Percentiles rank a stretch among this genome's conserved stretches.
These are phyloP conservation scores for Torulaspora indica DNA, from an alignment of 805 yeast species.

Conservation along the genomic window DNA sequence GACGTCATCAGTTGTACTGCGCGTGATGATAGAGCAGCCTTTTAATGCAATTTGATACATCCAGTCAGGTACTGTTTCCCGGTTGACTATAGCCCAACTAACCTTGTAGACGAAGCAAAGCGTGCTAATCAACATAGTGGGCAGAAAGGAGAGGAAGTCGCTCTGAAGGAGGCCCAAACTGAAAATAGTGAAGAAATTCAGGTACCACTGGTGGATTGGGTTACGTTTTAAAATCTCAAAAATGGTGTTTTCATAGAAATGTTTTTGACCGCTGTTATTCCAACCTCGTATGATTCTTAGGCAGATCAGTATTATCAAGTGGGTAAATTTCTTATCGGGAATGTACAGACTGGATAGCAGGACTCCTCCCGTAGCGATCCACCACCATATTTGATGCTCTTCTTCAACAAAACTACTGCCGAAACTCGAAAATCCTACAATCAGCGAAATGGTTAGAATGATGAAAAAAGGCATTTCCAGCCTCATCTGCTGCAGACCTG, in stretches of 20 bases:
- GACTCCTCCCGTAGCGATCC: constrained; percentile 45
- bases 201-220: constrained; percentile 43
- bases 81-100: constrained; percentile 49
- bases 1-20: constrained; percentile 17
- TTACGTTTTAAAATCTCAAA: constrained; percentile 40
- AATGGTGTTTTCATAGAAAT: constrained; percentile 47
- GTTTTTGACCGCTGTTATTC: constrained; percentile 89
- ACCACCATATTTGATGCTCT: constrained; percentile 97
- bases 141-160: constrained; percentile 40
- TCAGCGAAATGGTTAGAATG: constrained; percentile 29
- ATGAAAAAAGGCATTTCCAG: constrained; percentile 7
- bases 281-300: constrained; percentile 69
- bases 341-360: constrained; percentile 8
- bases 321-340: constrained; percentile 10
- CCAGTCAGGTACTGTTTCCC: constrained; percentile 47
- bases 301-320: constrained; percentile 28
- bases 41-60: constrained; percentile 23
- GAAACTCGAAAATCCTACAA: constrained; percentile 56
- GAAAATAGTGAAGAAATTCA: constrained; percentile 41
- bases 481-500: constrained; percentile 5
- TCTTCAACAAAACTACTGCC: constrained; percentile 92
- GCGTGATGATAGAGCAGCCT: constrained; percentile 8
- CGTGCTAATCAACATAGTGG: constrained; percentile 44
- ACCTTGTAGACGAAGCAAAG: constrained; percentile 52
- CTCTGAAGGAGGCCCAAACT: constrained; percentile 25